Evolutionary conservation across 805 yeast species (phyloP).

Genomic region (Lachancea fermentati): DNA sequence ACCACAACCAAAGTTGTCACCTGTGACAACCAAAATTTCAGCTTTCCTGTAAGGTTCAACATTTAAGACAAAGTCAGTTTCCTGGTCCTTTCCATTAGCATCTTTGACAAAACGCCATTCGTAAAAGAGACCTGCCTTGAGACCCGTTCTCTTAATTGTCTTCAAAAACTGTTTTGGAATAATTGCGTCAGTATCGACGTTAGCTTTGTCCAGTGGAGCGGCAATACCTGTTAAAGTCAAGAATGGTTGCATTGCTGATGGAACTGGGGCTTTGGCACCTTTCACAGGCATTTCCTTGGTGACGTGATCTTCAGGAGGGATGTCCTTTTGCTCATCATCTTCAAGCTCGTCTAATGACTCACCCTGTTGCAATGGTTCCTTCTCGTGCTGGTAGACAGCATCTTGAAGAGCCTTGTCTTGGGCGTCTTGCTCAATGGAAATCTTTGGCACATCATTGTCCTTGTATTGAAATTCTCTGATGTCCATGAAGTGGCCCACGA

Average conservation of each 20-base stretch:
- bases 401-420: slow-evolving; percentile 55
- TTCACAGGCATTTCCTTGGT: slow-evolving; percentile 33
- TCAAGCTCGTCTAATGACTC: slow-evolving; percentile 43
- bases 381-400: slow-evolving; percentile 68
- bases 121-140: slow-evolving; percentile 81
- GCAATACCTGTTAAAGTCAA: slow-evolving; percentile 73
- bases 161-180: slow-evolving; percentile 98
- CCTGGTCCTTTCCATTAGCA: slow-evolving; percentile 61
- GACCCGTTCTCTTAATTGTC: slow-evolving; percentile 96
- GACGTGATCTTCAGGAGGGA: slow-evolving; percentile 48
- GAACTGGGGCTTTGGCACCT: slow-evolving; percentile 31
- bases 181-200: slow-evolving; percentile 97
- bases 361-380: slow-evolving; percentile 51
- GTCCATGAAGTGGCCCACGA: slow-evolving; percentile 84
- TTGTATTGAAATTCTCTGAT: slow-evolving; percentile 74
- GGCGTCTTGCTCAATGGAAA: slow-evolving; percentile 39
- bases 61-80: slow-evolving; percentile 89
- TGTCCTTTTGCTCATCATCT: slow-evolving; percentile 56
- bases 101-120: slow-evolving; percentile 77
- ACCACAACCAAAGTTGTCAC: slow-evolving; percentile 98
- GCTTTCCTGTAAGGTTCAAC: slow-evolving; percentile 77
- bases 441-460: slow-evolving; percentile 53
- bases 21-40: slow-evolving; percentile 81
- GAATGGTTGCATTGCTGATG: slow-evolving; percentile 70
- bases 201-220: slow-evolving; percentile 91